Conservation (phyloP, 2,329 filamentous ascomycete genomes). For the Dothidotthia symphoricarpi region DNA sequence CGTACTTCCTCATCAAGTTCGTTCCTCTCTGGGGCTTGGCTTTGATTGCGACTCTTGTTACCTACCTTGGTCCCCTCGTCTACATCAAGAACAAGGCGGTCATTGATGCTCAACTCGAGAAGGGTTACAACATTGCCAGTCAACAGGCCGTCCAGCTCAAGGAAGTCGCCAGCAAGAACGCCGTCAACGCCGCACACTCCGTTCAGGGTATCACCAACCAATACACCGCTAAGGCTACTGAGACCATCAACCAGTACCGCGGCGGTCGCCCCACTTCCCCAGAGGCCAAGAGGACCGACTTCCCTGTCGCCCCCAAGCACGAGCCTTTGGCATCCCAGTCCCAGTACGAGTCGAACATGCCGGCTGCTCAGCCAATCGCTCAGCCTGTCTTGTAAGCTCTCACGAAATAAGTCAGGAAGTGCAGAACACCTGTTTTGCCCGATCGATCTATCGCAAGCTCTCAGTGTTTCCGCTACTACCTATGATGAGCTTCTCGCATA, state of each 20-base stretch:
- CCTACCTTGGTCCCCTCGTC: constrained; percentile 60
- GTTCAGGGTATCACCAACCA: constrained; percentile 60
- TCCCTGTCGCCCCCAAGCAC: constrained; percentile 30
- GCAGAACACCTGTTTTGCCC: background rate
- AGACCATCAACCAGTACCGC: constrained; percentile 44
- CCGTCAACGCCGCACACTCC: constrained; percentile 56
- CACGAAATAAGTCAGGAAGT: background rate
- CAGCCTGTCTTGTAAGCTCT: constrained; percentile 30
- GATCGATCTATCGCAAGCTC: background rate
- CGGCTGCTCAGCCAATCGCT: constrained; percentile 15
- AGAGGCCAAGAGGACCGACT: constrained; percentile 37
- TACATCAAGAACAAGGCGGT: constrained; percentile 65
- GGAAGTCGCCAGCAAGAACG: constrained; percentile 60
- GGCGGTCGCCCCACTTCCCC: constrained; percentile 39
- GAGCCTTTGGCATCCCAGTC: constrained; percentile 13
- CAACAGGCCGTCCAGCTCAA: constrained; percentile 60
- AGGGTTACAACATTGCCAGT: constrained; percentile 54
- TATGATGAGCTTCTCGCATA: constrained; percentile 3
- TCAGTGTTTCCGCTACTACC: background rate
- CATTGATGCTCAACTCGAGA: constrained; percentile 60
- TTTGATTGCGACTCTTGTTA: constrained; percentile 55
- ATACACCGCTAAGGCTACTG: constrained; percentile 61
- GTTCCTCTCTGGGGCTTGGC: constrained; percentile 64
- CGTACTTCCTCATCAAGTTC: constrained; percentile 66
- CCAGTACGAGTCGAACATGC: constrained; percentile 13